These are phyloP conservation scores for Geosmithia putterillii DNA, from an alignment of 2,329 filamentous ascomycete species.

Conservation along the genomic window DNA sequence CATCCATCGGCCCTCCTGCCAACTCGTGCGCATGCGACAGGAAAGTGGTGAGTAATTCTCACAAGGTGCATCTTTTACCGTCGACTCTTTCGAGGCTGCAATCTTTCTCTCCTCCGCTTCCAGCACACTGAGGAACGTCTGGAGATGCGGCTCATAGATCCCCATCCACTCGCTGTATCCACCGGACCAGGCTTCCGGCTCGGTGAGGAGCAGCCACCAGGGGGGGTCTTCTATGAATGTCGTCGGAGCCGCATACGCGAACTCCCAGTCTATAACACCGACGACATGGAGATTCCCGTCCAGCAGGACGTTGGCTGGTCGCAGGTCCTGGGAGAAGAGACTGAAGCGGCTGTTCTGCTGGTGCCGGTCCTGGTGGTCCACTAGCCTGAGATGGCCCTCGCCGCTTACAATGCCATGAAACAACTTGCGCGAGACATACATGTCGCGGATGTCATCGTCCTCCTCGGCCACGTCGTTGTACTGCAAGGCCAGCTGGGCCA, in stretches of 20 bases:
- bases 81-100: neutral
- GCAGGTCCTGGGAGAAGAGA: constrained; percentile 15
- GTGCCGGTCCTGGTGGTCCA: neutral
- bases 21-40: constrained; percentile 19
- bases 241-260: constrained; percentile 14
- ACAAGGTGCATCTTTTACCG: too few species aligned
- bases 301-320: constrained; percentile 18
- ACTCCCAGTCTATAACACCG: constrained; percentile 28
- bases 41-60: constrained; percentile 13
- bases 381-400: too few species aligned
- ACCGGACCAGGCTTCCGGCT: constrained; percentile 16
- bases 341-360: neutral
- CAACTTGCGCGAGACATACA: constrained; percentile 18
- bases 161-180: constrained; percentile 16
- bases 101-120: constrained; percentile 15
- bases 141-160: constrained; percentile 16
- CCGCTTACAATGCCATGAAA: too few species aligned
- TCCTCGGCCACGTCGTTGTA: constrained; percentile 21
- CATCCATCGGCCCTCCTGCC: constrained; percentile 18
- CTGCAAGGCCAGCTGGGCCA: constrained; percentile 22
- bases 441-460: constrained; percentile 15
- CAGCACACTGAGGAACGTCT: constrained; percentile 19
- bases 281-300: constrained; percentile 13
- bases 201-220: constrained; percentile 23
- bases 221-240: constrained; percentile 22